Base-by-base conservation (phyloP, 176 grass and related monocot species). In the Oryza meridionalis region DNA sequence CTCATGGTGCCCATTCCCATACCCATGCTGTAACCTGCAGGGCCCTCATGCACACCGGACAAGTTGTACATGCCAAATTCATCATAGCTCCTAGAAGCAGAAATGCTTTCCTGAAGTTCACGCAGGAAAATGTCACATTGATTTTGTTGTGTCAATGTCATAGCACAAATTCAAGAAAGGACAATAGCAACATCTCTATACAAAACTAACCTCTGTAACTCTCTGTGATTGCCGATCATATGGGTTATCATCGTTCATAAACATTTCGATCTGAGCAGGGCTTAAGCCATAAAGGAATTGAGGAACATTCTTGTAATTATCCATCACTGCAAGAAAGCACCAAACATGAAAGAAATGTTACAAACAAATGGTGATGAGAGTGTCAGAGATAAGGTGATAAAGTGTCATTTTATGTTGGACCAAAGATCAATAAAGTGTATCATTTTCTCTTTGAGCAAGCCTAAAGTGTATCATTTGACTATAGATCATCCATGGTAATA, bases 221-320 rank as follows among this genome's bases (percentile, higher is more conserved):
- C 90, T 90, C 53, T 85, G 62, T 38, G 88, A 91, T 69, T 90
- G 86, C 33, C 82, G 81, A 55, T 78, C 86, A 35, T 92, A 84
- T 66, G 89, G 90, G 64, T 84, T 95, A 5, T 95, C 89, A 5
- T 95, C 90, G 65, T 84, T 88, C 83, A 85, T 90, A 76, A 93
- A 98, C 91, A 98, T 95, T 82, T 90, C 84, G 59, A 94, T 91
- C 77, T 98, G 92, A 27, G 91, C 84, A 63, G 72, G 13, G 55
- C 79, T 81, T 79, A 91, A 92, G 7, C 95, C 92, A 70, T 95
- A 95, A n/a, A 98, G 82, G 75, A 85, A 88, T 49, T 90, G 84
- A 16, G 95, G 89, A 35, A 82, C 81, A 73, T 88, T 91, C 70
- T 90, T 93, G 80, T 93, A 98, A 81, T 95, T 93, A 75, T 95